A percentile compares a stretch with the other conserved stretches of the same genome.
Evolutionary conservation across 2,329 filamentous ascomycete genomes (phyloP).

Genomic region (Ambrosiella beaveri): DNA sequence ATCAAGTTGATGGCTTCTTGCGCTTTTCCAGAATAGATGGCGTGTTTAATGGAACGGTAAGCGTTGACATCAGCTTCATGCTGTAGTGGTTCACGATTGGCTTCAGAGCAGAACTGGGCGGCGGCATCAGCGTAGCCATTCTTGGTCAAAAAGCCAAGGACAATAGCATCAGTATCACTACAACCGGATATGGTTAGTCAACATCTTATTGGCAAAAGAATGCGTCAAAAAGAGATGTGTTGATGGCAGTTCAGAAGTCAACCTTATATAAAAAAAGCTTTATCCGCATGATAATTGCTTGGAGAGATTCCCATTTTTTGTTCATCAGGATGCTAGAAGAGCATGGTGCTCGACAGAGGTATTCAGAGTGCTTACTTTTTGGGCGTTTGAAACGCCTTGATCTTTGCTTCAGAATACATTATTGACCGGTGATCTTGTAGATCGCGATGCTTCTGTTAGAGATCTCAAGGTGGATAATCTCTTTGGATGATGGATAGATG

Average conservation of each 20-base stretch:
- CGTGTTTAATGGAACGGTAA: constrained; percentile 66
- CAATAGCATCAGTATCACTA: constrained; percentile 87
- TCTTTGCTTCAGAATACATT: not conserved
- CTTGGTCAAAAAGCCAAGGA: constrained; percentile 92
- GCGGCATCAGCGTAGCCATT: constrained; percentile 90
- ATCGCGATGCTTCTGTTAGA: not conserved
- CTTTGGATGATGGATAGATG: too few relatives aligned
- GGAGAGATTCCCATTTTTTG: constrained; percentile 99
- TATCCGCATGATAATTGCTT: constrained; percentile 73
- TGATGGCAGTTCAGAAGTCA: constrained; percentile 39
- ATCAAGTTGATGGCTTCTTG: constrained; percentile 70
- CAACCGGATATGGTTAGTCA: not conserved
- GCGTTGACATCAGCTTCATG: constrained; percentile 57
- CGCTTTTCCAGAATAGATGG: constrained; percentile 73
- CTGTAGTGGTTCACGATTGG: constrained; percentile 62
- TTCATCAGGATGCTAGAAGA: constrained; percentile 41
- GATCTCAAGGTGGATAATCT: not conserved
- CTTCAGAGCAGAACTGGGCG: constrained; percentile 83
- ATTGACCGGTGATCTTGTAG: not conserved
- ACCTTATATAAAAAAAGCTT: constrained; percentile 45
- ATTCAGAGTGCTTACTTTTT: constrained; percentile 60
- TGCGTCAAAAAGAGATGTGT: not conserved
- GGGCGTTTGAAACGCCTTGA: constrained; percentile 54
- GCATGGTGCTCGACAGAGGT: constrained; percentile 1
- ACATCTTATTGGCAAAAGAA: not conserved